phyloP scores from a whole-genome alignment of 495 filamentous ascomycete species.

The Penicillium simplicissimum region DNA sequence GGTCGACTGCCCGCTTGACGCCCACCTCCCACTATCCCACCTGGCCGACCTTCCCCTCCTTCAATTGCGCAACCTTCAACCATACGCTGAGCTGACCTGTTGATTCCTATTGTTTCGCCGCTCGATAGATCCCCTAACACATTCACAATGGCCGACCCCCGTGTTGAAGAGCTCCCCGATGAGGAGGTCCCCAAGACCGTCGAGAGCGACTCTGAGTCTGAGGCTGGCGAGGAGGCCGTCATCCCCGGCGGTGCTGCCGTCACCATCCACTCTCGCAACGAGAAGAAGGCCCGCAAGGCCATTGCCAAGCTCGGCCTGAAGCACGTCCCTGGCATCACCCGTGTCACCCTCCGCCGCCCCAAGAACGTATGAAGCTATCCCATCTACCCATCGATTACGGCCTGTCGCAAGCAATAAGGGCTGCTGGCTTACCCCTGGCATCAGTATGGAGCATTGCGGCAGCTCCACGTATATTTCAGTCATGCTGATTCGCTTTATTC shows the following conservation, averaged over 20 bases:
- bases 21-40: constrained; percentile 22
- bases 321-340: constrained; percentile 94
- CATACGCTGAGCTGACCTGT: background rate
- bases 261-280: constrained; percentile 93
- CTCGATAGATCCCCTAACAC: constrained; percentile 33
- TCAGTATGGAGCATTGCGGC: background rate
- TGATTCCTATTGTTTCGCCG: background rate
- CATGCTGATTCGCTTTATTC: background rate
- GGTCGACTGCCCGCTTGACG: constrained; percentile 4
- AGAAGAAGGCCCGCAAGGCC: constrained; percentile 99
- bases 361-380: constrained; percentile 74
- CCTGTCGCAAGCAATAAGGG: background rate
- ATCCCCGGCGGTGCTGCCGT: constrained; percentile 85
- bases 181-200: constrained; percentile 75
- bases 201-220: constrained; percentile 79
- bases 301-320: constrained; percentile 97
- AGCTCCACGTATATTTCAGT: background rate
- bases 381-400: background rate
- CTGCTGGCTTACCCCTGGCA: background rate
- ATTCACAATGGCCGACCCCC: constrained; percentile 89
- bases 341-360: constrained; percentile 93
- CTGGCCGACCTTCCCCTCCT: background rate
- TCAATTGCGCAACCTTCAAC: constrained; percentile 6
- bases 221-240: constrained; percentile 66
- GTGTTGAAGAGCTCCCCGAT: constrained; percentile 95